Base-by-base conservation (phyloP, 2,329 filamentous ascomycete genomes). In the Periconia sp. region DNA sequence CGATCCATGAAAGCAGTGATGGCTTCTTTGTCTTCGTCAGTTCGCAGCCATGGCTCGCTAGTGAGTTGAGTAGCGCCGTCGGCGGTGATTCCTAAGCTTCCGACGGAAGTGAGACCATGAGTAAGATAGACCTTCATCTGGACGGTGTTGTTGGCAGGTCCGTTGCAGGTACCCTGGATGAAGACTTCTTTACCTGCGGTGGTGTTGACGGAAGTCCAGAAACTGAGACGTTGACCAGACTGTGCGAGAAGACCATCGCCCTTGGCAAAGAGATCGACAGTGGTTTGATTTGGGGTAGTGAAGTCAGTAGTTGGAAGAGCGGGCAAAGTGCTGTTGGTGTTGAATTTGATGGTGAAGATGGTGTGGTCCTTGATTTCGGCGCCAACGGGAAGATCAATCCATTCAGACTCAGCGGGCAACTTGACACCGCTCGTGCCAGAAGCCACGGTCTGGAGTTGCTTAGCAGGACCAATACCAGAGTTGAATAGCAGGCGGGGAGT, bases 401-500 rank as follows among this genome's bases (percentile, higher is more conserved):
- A 81, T 31, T 80, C 66, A 20, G 71, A 55, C 49, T 76, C 64
- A 2, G 66, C 62, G 20, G 78, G 74, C 50, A 79, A 75, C 13
- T 73, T 75, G n/a, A 69, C 59, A 20, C 76, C 70, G 50, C 73
- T 76, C 23, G 47, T 60, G 17, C 74, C 71, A 46, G 73, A 74
- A 48, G 74, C 68, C 20, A 80, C 79, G 11, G 71, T 75, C 55
- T 76, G 64, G 19, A 81, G 73, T 58, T 79, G 75, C 45, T 76
- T 72, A n/a, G 69, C 64, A 9, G 85, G 85, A 1, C 87, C 88
- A 58, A 88, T 90, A 58, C 87, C 85, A 73, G 83, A 86, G 65
- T 86, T 81, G 71, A 89, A 79, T 1, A 91, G 78, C 47, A 91
- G 77, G 67, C 88, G 87, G 17, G 86, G 80, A 3, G 85, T 86